Evolutionary conservation across 2,329 filamentous ascomycete genomes (phyloP).

Genomic region (Fusarium guadeloupense): DNA sequence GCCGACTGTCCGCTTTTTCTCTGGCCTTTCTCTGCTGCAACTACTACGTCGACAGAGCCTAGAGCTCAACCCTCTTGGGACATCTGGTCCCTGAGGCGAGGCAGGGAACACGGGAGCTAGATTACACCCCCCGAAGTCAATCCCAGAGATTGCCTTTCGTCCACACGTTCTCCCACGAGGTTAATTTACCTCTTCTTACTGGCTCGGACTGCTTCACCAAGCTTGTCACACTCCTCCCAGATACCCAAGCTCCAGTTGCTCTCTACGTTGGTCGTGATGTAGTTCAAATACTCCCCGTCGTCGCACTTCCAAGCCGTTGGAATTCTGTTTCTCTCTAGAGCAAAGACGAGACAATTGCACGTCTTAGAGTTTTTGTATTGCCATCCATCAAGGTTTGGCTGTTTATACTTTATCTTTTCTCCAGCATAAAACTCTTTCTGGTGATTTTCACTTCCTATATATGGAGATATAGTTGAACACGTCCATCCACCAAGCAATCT

Average conservation of each 20-base stretch:
- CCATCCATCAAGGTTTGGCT: conserved; percentile 7
- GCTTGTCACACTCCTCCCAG: conserved; percentile 20
- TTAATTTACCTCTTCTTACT: conserved; percentile 36
- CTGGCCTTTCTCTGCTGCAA: background rate
- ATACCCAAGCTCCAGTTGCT: conserved; percentile 27
- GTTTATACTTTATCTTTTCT: conserved; percentile 14
- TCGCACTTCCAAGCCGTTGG: conserved; percentile 19
- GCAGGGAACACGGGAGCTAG: conserved; percentile 33
- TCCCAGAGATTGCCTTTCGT: conserved; percentile 37
- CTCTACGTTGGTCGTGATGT: conserved; percentile 18
- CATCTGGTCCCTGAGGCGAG: conserved; percentile 26
- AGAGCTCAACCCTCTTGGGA: background rate
- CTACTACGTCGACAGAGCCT: conserved; percentile 4
- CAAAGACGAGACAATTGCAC: conserved; percentile 7
- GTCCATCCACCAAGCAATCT: background rate
- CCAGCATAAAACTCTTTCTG: conserved; percentile 18
- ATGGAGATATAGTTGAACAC: conserved; percentile 3
- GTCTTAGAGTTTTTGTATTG: conserved; percentile 19
- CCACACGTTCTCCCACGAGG: conserved; percentile 45
- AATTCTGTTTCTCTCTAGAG: conserved; percentile 15
- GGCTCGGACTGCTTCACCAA: conserved; percentile 29
- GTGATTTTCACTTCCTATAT: conserved; percentile 17
- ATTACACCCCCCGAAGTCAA: conserved; percentile 16
- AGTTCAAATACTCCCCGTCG: conserved; percentile 42
- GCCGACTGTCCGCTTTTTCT: conserved; percentile 13